phyloP scores from a whole-genome alignment of 495 filamentous ascomycete species.

The Aspergillus cavernicola region DNA sequence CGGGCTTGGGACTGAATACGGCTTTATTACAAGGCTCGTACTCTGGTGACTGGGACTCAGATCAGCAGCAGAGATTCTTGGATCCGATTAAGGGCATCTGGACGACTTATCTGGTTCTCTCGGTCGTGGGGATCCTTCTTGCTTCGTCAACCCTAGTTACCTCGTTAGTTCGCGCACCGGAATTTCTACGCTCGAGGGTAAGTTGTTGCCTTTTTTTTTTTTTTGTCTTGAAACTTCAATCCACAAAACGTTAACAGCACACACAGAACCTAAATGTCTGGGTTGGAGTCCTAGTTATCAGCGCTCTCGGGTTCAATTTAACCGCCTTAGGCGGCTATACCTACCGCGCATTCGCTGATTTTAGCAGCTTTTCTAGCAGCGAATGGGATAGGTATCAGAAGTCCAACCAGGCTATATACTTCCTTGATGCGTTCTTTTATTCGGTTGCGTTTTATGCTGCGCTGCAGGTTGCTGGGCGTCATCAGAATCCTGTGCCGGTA shows the following conservation, averaged over 20 bases:
- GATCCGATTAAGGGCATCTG: background rate
- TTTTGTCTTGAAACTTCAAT: no score
- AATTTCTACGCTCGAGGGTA: background rate
- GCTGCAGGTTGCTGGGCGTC: background rate
- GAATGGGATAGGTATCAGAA: background rate
- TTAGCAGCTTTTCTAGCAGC: background rate
- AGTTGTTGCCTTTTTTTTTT: background rate
- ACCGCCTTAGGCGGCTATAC: background rate
- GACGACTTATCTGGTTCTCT: background rate
- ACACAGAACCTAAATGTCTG: background rate
- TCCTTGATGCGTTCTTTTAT: background rate
- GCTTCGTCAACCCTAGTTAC: background rate
- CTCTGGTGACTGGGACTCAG: background rate
- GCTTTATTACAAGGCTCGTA: background rate
- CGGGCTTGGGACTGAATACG: background rate
- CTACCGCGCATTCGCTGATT: background rate
- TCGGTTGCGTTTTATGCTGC: background rate
- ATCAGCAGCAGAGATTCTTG: background rate
- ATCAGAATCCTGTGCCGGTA: no score
- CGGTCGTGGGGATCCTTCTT: background rate
- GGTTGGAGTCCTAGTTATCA: background rate
- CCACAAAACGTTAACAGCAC: background rate
- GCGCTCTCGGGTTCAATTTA: background rate
- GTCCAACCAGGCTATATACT: background rate
- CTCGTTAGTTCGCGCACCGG: background rate